A percentile compares a stretch with the other conserved stretches of the same genome.
phyloP scores from a whole-genome alignment of 148 eudicot genomes.

The Pouteria glomerata region DNA sequence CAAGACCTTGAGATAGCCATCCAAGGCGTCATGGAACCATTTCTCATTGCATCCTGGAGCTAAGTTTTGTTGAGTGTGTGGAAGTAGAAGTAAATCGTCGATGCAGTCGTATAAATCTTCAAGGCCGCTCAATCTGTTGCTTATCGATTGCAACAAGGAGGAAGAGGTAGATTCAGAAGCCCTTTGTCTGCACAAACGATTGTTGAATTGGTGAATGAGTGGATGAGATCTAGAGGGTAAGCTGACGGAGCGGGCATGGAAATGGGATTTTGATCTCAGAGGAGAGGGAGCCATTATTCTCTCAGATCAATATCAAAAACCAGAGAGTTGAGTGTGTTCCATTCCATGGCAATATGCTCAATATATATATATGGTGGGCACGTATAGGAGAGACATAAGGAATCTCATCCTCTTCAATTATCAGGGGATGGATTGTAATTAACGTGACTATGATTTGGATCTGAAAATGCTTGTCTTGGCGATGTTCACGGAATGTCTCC shows the following conservation, averaged over 20 bases:
- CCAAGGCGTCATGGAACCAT: constrained; percentile 18
- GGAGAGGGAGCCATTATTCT: constrained; percentile 17
- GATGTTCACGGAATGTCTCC: constrained; percentile 5
- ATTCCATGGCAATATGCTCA: neutral
- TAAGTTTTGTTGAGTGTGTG: constrained; percentile 11
- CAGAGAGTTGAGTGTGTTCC: neutral
- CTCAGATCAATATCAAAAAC: neutral
- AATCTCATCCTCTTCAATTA: constrained; percentile 1
- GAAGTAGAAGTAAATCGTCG: constrained; percentile 21
- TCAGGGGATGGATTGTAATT: too few relatives aligned
- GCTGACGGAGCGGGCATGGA: constrained; percentile 28
- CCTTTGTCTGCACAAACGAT: constrained; percentile 31
- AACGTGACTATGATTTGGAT: constrained; percentile 2
- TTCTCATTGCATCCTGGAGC: neutral
- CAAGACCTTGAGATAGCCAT: constrained; percentile 36
- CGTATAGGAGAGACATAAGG: neutral
- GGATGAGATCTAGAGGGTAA: constrained; percentile 29
- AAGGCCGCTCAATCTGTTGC: constrained; percentile 22
- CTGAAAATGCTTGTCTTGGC: neutral
- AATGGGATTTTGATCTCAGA: constrained; percentile 13
- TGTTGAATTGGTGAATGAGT: constrained; percentile 19
- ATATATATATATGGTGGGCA: neutral
- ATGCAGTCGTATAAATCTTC: constrained; percentile 21
- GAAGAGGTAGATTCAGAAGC: constrained; percentile 34
- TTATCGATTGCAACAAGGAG: constrained; percentile 31